A percentile compares a stretch with the other conserved stretches of the same genome.
Evolutionary conservation across 2,329 filamentous ascomycete species (phyloP).

Genomic region (Venturia oleaginea): DNA sequence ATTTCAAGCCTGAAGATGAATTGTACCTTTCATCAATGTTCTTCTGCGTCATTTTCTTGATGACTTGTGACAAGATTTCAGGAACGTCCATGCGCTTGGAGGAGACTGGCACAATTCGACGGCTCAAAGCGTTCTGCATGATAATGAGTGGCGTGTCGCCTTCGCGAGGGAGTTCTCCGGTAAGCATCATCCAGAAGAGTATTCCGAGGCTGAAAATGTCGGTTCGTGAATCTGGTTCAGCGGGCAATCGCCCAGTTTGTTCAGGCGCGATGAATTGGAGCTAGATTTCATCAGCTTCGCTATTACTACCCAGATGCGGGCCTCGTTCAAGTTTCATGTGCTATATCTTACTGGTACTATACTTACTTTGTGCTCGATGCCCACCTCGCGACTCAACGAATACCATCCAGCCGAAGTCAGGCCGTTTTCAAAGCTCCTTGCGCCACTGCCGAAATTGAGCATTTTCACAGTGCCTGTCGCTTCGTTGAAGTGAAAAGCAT

Average conservation of each 20-base stretch:
- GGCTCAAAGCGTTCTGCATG: conserved; percentile 77
- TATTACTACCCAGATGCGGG: not conserved
- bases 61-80: conserved; percentile 69
- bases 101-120: conserved; percentile 68
- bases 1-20: conserved; percentile 74
- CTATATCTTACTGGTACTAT: not conserved
- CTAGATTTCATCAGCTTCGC: conserved; percentile 28
- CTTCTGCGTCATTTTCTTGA: conserved; percentile 88
- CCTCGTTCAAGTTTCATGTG: not conserved
- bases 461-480: conserved; percentile 66
- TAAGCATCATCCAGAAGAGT: conserved; percentile 77
- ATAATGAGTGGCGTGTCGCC: conserved; percentile 78
- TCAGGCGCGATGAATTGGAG: conserved; percentile 88
- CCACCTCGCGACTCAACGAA: conserved; percentile 68
- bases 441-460: conserved; percentile 76
- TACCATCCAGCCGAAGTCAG: conserved; percentile 80
- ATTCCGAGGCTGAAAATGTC: conserved; percentile 91
- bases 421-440: conserved; percentile 83
- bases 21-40: conserved; percentile 82
- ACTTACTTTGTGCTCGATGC: conserved; percentile 60
- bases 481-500: conserved; percentile 79
- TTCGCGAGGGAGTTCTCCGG: conserved; percentile 70
- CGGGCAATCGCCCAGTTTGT: conserved; percentile 86
- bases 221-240: conserved; percentile 82
- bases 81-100: conserved; percentile 74